phyloP scores from a whole-genome alignment of 176 grass and related monocot genomes.

The Oryza glumipatula region DNA sequence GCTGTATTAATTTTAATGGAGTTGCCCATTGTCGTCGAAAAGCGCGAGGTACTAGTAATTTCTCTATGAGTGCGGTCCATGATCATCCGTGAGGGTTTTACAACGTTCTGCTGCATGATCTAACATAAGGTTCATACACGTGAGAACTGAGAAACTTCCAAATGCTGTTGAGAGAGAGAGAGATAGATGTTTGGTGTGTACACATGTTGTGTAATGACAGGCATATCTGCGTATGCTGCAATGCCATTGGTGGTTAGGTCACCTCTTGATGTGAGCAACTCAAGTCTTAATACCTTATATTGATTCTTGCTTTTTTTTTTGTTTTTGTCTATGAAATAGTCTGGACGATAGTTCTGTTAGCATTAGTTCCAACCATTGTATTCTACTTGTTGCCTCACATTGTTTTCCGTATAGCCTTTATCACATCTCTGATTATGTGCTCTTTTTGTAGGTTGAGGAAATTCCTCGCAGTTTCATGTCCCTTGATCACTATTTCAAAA shows the following conservation, averaged over 20 bases:
- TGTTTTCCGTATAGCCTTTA: background rate
- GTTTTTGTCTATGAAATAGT: background rate
- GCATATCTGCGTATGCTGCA: background rate
- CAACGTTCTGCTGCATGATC: background rate
- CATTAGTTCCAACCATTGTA: constrained; percentile 1
- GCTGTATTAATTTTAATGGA: background rate
- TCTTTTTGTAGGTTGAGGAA: constrained; percentile 50
- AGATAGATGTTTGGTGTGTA: background rate
- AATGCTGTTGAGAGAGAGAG: background rate
- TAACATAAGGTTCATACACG: background rate
- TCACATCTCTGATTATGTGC: background rate
- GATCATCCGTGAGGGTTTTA: background rate
- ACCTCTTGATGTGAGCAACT: background rate
- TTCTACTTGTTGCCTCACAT: background rate
- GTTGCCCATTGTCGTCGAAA: background rate
- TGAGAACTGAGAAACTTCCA: background rate
- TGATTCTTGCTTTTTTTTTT: constrained; percentile 6
- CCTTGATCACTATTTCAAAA: constrained; percentile 45
- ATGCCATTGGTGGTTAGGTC: background rate
- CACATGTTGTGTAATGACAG: background rate
- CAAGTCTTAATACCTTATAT: background rate
- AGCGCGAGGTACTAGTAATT: background rate
- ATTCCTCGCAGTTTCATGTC: constrained; percentile 61
- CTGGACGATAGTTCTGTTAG: background rate
- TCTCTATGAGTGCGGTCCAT: background rate